Conservation (phyloP, 208 protist genomes). For the Phytomonas serpens region DNA sequence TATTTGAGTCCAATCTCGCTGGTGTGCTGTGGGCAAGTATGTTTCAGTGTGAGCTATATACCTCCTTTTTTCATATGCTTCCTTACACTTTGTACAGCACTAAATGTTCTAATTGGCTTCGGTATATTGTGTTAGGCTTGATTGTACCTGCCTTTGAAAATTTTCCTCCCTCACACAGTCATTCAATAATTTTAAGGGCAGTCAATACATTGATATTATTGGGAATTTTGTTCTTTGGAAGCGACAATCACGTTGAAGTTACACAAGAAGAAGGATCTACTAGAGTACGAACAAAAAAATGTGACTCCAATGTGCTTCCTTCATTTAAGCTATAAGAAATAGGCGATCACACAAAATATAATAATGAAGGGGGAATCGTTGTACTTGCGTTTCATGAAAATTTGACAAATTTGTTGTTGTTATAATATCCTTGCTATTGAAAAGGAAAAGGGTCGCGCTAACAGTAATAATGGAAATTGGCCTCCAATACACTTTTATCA, state of each 20-base stretch:
- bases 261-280: neutral
- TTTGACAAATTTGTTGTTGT: neutral
- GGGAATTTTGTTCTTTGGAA: conserved; percentile 33
- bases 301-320: neutral
- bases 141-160: conserved; percentile 54
- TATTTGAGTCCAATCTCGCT: conserved; percentile 89
- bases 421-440: neutral
- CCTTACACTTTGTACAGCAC: conserved; percentile 60
- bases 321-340: neutral
- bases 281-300: neutral
- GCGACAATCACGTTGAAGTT: conserved; percentile 6
- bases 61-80: conserved; percentile 87
- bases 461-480: neutral
- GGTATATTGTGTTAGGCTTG: conserved; percentile 21
- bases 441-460: neutral
- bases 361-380: neutral
- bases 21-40: conserved; percentile 80
- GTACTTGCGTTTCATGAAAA: neutral
- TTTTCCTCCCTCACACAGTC: conserved; percentile 46
- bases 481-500: neutral
- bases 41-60: conserved; percentile 94
- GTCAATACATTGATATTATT: conserved; percentile 33
- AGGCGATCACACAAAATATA: neutral
- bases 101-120: conserved; percentile 23
- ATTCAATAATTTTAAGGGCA: conserved; percentile 31